Evolutionary conservation across 1,139 yeast species (phyloP), one percentile per base, ranked within the genome.

Genomic region (Lodderomyces parapsilosis): DNA sequence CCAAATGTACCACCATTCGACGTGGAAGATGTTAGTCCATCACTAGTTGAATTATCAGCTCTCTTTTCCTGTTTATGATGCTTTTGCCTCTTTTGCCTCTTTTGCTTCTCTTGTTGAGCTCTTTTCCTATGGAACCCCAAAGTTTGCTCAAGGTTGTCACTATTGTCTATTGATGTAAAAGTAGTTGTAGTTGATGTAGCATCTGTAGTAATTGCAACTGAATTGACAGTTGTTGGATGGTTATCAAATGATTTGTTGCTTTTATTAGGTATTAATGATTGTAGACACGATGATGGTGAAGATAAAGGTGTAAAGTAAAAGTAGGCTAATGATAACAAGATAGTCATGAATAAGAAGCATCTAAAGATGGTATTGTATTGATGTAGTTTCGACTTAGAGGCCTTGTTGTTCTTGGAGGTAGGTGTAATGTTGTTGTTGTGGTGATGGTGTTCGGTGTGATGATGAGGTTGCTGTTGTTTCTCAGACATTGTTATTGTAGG

Each of bases 21-120:
- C n/a, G 38, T 15, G 15, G 38, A 36, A 24, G n/a, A 22, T 22
- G 20, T 17, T 8, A n/a, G 10, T 10, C 23, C 14, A 19, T 22
- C 22, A 19, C 25, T 33, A 4, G 37, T 36, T 23, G 38, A 22
- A 23, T 36, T 36, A 23, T 36, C 38, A 24, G 18, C 34, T 24
- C 30, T 24, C n/a, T 36, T 31, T 15, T 34, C 28, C 7, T 34
- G 37, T n/a, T n/a, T n/a, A 14, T 19, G 15, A 33, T 10, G 31
- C 5, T 27, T 22, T 22, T 9, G 6, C 24, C 9, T 14, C 31
- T 28, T n/a, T 28, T 28, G 31, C 9, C 13, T 28, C 31, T 14
- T 14, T n/a, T 28, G 31, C 13, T 28, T 28, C 3, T 15, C 31
- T 28, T 14, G 7, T 28, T 4, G n/a, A 14, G 7, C 10, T 28